Percentiles rank a stretch among this genome's conserved stretches.
These are phyloP conservation scores for Berberis thunbergii DNA, from an alignment of 164 flowering plant species.

Conservation along the genomic window DNA sequence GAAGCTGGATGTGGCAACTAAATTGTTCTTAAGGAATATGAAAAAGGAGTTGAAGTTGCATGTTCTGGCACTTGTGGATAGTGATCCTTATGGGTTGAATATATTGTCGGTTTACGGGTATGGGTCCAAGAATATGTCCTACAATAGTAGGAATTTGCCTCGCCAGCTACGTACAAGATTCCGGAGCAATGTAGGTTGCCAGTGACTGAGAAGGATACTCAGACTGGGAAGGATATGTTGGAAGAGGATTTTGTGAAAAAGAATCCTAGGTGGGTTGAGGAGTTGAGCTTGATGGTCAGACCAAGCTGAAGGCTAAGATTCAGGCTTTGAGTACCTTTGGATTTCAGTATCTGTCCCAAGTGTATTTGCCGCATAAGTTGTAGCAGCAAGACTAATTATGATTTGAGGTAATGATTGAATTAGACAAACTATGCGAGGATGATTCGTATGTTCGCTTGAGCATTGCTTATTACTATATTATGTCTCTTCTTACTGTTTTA, in stretches of 20 bases:
- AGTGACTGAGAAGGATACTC: conserved; percentile 95
- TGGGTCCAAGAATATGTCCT: conserved; percentile 98
- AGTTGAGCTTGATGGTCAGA: conserved; percentile 81
- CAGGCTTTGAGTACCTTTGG: conserved; percentile 96
- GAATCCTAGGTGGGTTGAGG: conserved; percentile 95
- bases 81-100: conserved; percentile 96
- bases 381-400: conserved; percentile 93
- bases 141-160: conserved; percentile 88
- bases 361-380: conserved; percentile 82
- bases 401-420: conserved; percentile 7
- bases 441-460: not conserved
- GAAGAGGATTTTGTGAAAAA: conserved; percentile 99
- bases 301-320: conserved; percentile 95
- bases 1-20: conserved; percentile 94
- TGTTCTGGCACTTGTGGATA: conserved; percentile 86
- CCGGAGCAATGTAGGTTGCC: conserved; percentile 95
- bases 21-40: conserved; percentile 89
- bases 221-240: conserved; percentile 91
- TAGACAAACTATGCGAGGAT: not conserved
- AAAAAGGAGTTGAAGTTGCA: conserved; percentile 81
- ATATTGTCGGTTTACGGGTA: conserved; percentile 91
- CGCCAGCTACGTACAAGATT: conserved; percentile 88
- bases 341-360: conserved; percentile 90
- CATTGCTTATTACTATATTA: no score
- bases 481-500: no score